These are phyloP conservation scores for Xylariaceae sp. DNA, from an alignment of 2,329 filamentous ascomycete species.

Conservation along the genomic window DNA sequence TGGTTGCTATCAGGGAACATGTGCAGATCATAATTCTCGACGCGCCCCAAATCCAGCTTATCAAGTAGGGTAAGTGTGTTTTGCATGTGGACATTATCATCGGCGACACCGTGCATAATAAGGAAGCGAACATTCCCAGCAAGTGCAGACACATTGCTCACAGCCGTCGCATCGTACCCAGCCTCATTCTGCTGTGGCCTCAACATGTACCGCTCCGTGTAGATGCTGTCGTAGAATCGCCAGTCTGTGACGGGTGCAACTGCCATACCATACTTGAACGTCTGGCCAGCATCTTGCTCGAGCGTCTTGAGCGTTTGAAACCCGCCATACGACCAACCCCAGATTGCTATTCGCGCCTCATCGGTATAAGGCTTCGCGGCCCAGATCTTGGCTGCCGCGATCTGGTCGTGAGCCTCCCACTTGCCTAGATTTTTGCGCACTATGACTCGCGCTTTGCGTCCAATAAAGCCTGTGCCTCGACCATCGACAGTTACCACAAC, in stretches of 20 bases:
- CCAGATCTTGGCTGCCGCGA: slow-evolving; percentile 86
- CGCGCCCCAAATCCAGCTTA: slow-evolving; percentile 77
- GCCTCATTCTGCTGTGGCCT: slow-evolving; percentile 80
- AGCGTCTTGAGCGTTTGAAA: slow-evolving; percentile 96
- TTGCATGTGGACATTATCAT: slow-evolving; percentile 98
- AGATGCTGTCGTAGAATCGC: slow-evolving; percentile 93
- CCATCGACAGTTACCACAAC: slow-evolving; percentile 95
- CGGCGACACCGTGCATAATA: slow-evolving; percentile 93
- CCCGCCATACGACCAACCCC: slow-evolving; percentile 98
- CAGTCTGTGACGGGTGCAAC: slow-evolving; percentile 99
- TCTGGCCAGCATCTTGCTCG: slow-evolving; percentile 85
- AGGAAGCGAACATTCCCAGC: slow-evolving; percentile 83
- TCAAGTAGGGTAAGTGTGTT: slow-evolving; percentile 90
- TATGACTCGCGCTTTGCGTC: slow-evolving; percentile 80
- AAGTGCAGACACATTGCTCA: slow-evolving; percentile 77
- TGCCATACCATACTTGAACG: slow-evolving; percentile 96
- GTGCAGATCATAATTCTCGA: slow-evolving; percentile 96
- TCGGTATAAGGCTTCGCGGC: slow-evolving; percentile 84
- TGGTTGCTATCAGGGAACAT: slow-evolving; percentile 97
- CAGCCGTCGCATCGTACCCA: slow-evolving; percentile 78
- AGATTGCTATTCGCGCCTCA: slow-evolving; percentile 82
- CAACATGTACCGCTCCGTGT: slow-evolving; percentile 97
- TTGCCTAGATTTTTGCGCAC: slow-evolving; percentile 84
- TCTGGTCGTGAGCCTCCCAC: slow-evolving; percentile 89
- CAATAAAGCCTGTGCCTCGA: slow-evolving; percentile 88